A percentile compares a stretch with the other conserved stretches of the same genome.
Evolutionary conservation across 2,329 filamentous ascomycete species (phyloP).

Genomic region (Colletotrichum navitas): DNA sequence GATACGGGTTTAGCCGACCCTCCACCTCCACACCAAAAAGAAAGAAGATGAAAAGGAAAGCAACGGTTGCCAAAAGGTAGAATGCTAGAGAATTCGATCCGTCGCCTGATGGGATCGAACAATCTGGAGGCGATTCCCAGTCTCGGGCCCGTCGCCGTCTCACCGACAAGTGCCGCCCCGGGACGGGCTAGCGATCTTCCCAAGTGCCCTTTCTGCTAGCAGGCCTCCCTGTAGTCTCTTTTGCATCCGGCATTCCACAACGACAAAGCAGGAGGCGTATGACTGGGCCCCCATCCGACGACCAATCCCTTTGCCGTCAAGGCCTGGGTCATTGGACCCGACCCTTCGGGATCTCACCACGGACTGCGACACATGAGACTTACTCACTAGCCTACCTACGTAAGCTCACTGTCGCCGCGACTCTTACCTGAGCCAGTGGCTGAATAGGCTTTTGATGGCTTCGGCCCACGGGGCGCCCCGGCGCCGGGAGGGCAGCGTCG

Average conservation of each 20-base stretch:
- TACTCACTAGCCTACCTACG: not conserved
- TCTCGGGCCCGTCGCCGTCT: slow-evolving; percentile 27
- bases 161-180: slow-evolving; percentile 20
- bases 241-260: not conserved
- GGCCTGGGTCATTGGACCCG: slow-evolving; percentile 13
- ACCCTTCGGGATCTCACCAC: not conserved
- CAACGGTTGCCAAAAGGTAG: not conserved
- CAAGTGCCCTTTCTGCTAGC: not conserved
- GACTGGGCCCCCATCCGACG: not conserved
- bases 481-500: not conserved
- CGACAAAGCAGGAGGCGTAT: not conserved
- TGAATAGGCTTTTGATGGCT: slow-evolving; percentile 24
- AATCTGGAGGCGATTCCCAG: not conserved
- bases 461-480: slow-evolving; percentile 22
- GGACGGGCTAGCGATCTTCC: slow-evolving; percentile 1
- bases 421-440: slow-evolving; percentile 33
- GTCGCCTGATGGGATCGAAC: not conserved
- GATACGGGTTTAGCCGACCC: not conserved
- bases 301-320: not conserved
- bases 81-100: too few relatives aligned
- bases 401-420: slow-evolving; percentile 2
- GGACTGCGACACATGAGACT: slow-evolving; percentile 9
- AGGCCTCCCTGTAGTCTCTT: not conserved
- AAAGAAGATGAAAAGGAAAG: too few relatives aligned
- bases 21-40: not conserved